A percentile compares a stretch with the other conserved stretches of the same genome.
Evolutionary conservation across 1,284 basidiomycete genomes (phyloP).

Genomic region (Leccinum variabile): DNA sequence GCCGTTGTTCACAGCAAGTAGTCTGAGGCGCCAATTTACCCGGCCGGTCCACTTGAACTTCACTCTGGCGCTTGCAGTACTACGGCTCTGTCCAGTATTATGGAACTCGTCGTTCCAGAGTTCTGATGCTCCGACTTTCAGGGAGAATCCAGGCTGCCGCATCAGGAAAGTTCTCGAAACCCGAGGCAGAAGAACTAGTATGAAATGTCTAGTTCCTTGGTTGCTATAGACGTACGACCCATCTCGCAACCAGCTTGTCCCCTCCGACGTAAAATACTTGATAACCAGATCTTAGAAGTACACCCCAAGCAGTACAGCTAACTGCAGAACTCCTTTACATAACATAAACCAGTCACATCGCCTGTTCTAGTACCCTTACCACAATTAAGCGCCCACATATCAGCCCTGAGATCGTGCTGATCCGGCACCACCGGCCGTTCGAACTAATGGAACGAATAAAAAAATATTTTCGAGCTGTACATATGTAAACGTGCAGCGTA

Average conservation of each 20-base stretch:
- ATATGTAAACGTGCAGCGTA: not conserved
- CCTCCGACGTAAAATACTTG: not conserved
- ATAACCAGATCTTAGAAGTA: not conserved
- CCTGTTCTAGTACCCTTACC: conserved; percentile 32
- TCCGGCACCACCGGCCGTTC: conserved; percentile 48
- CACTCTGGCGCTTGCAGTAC: not conserved
- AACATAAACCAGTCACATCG: conserved; percentile 37
- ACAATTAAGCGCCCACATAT: conserved; percentile 51
- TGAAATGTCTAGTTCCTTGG: conserved; percentile 35
- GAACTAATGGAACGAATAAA: not conserved
- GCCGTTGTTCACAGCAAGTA: conserved; percentile 56
- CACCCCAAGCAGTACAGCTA: too few relatives aligned
- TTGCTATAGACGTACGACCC: conserved; percentile 52
- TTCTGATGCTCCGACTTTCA: conserved; percentile 36
- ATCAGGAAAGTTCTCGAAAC: too few relatives aligned
- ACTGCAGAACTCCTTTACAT: too few relatives aligned
- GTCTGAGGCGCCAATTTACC: conserved; percentile 26
- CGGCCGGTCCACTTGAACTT: not conserved
- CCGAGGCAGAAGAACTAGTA: too few relatives aligned
- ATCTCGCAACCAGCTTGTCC: not conserved
- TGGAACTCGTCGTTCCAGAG: conserved; percentile 54
- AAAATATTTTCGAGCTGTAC: not conserved
- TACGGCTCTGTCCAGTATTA: conserved; percentile 56
- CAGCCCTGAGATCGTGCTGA: conserved; percentile 48
- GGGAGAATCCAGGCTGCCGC: conserved; percentile 47